Base-by-base conservation (phyloP, 306 rosid genomes). In the Styphnolobium japonicum region DNA sequence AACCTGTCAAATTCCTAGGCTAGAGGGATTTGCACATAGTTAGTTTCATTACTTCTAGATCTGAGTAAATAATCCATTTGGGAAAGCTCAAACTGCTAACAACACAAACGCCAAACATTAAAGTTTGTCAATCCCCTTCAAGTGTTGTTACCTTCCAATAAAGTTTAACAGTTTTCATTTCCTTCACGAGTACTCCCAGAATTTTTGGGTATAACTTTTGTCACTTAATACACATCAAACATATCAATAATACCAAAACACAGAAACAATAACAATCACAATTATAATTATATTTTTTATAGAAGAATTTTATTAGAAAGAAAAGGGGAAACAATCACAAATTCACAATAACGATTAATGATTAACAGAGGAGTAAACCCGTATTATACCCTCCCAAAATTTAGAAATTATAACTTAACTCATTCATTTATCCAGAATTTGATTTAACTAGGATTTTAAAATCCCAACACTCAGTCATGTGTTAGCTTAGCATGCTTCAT, bases 401-500 rank as follows among this genome's bases (percentile, higher is more conserved):
- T 29, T 77, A 9, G 31, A 71, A 72, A 73, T 65, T 7, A 14
- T 36, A 70, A 61, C 55, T 76, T 23, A 7, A 27, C 48, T 36
- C 40, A 25, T 12, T 51, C 62, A 11, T 18, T 25, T 25, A 21
- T 53, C 53, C 16, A 77, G 48, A 61, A 25, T 23, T 73, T 73
- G 12, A 36, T 56, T 71, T 56, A 73, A 73, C 53, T 16, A 45
- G 55, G 14, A 58, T 1, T 29, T 29, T 55, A 5, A 75, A 42
- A 75, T 80, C 61, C 46, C 56, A 45, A 11, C 33, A 53, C 43
- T 45, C 23, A 1, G 46, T 6, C 57, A 71, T 66, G 42, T 80
- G 68, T 61, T 57, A 22, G 43, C 53, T 73, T 67, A 70, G 68
- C 15, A 58, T 23, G 46, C 64, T 63, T 73, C 81, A 19, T 56